phyloP scores from a whole-genome alignment of 768 basidiomycete genomes.

The Scleroderma citrinum region DNA sequence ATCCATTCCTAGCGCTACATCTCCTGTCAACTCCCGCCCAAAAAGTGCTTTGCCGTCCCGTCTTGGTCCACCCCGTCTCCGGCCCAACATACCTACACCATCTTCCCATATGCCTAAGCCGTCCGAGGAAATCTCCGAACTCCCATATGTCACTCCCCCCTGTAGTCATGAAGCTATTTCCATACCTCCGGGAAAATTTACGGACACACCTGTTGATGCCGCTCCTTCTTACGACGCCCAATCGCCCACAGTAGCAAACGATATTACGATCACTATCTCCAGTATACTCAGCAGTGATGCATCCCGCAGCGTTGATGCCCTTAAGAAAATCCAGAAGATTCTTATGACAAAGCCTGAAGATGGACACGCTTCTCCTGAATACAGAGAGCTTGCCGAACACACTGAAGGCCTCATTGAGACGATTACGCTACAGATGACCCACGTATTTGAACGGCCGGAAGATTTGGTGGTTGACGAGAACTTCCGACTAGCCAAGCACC shows the following conservation, averaged over 20 bases:
- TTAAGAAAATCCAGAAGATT: slow-evolving; percentile 90
- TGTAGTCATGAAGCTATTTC: slow-evolving; percentile 13
- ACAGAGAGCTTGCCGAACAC: slow-evolving; percentile 73
- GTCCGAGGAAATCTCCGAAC: slow-evolving; percentile 26
- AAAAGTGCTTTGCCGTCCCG: slow-evolving; percentile 73
- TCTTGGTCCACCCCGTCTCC: slow-evolving; percentile 58
- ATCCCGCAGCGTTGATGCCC: slow-evolving; percentile 79
- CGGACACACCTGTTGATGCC: slow-evolving; percentile 31
- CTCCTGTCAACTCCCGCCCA: slow-evolving; percentile 42
- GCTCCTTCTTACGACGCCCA: slow-evolving; percentile 21
- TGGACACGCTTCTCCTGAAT: slow-evolving; percentile 61
- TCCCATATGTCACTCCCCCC: slow-evolving; percentile 19
- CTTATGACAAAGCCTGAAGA: slow-evolving; percentile 71
- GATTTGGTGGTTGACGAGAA: slow-evolving; percentile 71
- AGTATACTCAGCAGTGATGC: slow-evolving; percentile 88
- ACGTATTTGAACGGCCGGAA: slow-evolving; percentile 80
- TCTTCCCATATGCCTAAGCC: slow-evolving; percentile 20
- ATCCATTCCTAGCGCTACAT: slow-evolving; percentile 27
- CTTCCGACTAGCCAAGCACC: slow-evolving; percentile 92
- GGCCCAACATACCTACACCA: slow-evolving; percentile 23
- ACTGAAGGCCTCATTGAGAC: slow-evolving; percentile 85
- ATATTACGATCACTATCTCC: slow-evolving; percentile 78
- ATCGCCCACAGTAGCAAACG: slow-evolving; percentile 33
- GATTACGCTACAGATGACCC: slow-evolving; percentile 85
- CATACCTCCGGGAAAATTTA: slow-evolving; percentile 16